A percentile compares a stretch with the other conserved stretches of the same genome.
Evolutionary conservation across 768 basidiomycete species (phyloP).

Genomic region (Podaxis sp.): DNA sequence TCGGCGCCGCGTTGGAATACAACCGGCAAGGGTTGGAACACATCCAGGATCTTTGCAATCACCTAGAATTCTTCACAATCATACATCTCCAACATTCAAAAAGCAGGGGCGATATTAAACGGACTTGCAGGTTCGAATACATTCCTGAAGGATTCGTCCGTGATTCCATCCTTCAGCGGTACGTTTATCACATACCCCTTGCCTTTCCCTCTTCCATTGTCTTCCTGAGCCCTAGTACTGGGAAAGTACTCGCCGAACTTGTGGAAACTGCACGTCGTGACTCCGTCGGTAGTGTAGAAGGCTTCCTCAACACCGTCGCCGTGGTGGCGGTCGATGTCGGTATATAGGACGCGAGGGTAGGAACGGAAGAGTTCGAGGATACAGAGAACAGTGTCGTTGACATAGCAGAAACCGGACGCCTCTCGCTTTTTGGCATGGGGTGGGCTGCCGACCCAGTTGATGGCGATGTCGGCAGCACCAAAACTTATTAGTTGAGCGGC

Average conservation of each 20-base stretch:
- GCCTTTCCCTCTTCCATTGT: conserved; percentile 80
- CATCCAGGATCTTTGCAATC: conserved; percentile 80
- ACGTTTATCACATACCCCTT: conserved; percentile 91
- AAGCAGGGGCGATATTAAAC: not conserved
- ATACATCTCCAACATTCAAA: not conserved
- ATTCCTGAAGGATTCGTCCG: conserved; percentile 81
- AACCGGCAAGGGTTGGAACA: conserved; percentile 83
- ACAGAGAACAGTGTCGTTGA: conserved; percentile 95
- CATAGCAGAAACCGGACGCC: conserved; percentile 97
- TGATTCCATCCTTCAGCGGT: conserved; percentile 91
- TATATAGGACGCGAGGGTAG: conserved; percentile 86
- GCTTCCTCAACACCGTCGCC: conserved; percentile 99
- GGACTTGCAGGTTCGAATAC: conserved; percentile 86
- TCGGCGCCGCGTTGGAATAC: conserved; percentile 96
- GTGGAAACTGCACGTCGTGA: conserved; percentile 97
- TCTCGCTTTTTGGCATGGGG: conserved; percentile 99
- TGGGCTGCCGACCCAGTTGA: conserved; percentile 97
- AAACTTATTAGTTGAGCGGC: conserved; percentile 79
- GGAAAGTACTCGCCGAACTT: conserved; percentile 97
- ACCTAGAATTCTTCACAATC: conserved; percentile 47
- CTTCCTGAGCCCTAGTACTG: conserved; percentile 82
- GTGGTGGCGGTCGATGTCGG: conserved; percentile 98
- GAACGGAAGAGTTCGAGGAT: conserved; percentile 91
- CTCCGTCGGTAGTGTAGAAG: conserved; percentile 95
- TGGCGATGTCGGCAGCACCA: conserved; percentile 87